Conservation (phyloP, 1,284 basidiomycete genomes). For the Chondrostereum purpureum region DNA sequence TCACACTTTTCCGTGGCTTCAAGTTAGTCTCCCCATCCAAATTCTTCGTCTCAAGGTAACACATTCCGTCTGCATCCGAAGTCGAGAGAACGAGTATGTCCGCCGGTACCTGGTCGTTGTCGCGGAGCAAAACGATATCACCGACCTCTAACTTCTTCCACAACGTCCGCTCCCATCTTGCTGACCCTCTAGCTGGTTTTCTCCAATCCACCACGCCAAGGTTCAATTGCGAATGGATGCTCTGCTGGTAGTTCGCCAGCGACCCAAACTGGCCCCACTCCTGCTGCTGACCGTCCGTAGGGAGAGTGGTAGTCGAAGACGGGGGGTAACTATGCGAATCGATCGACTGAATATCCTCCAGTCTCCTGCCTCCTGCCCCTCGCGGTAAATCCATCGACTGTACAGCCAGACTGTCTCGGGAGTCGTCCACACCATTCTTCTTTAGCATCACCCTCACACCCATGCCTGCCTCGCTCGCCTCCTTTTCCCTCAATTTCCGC, state of each 20-base stretch:
- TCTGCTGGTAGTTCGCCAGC: constrained; percentile 46
- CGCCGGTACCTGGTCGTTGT: constrained; percentile 95
- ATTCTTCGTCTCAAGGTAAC: constrained; percentile 93
- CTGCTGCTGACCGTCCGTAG: constrained; percentile 23
- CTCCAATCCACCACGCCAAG: constrained; percentile 77
- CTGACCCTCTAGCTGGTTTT: constrained; percentile 61
- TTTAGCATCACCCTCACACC: constrained; percentile 59
- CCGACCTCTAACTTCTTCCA: constrained; percentile 99
- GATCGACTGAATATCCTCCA: constrained; percentile 64
- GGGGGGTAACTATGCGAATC: constrained; percentile 63
- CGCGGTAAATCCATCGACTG: constrained; percentile 31
- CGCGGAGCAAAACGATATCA: constrained; percentile 85
- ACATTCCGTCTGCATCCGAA: constrained; percentile 78
- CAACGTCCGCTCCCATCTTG: constrained; percentile 89
- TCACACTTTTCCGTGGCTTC: constrained; percentile 78
- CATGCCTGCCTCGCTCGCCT: constrained; percentile 52
- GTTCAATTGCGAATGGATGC: constrained; percentile 40
- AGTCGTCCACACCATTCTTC: constrained; percentile 35
- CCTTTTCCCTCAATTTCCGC: constrained; percentile 75
- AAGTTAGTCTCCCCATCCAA: constrained; percentile 97
- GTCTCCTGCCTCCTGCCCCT: constrained; percentile 38
- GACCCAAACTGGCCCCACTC: constrained; percentile 32
- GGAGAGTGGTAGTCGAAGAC: constrained; percentile 26
- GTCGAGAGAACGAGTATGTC: constrained; percentile 89
- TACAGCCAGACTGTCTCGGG: constrained; percentile 33